phyloP scores from a whole-genome alignment of 306 rosid species.

The Corylus americana region DNA sequence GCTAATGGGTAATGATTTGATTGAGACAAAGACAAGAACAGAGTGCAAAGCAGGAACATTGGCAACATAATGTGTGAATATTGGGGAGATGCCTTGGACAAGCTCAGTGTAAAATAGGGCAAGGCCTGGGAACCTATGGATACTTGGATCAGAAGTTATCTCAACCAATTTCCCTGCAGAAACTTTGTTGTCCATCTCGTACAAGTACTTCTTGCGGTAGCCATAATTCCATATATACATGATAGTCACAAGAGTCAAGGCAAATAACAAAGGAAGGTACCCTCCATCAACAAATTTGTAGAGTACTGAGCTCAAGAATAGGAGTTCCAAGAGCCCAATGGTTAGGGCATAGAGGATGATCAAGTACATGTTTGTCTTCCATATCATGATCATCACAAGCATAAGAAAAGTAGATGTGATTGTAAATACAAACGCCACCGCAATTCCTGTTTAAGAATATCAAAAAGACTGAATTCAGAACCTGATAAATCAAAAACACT shows the following conservation, averaged over 20 bases:
- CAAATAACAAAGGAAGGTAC: conserved; percentile 73
- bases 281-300: conserved; percentile 84
- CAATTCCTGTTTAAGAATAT: conserved; percentile 51
- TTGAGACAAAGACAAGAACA: conserved; percentile 57
- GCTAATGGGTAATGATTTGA: conserved; percentile 73
- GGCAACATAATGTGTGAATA: conserved; percentile 61
- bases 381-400: conserved; percentile 82
- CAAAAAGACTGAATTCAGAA: not conserved
- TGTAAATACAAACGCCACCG: conserved; percentile 85
- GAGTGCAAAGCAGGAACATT: conserved; percentile 72
- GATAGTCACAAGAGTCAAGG: conserved; percentile 44
- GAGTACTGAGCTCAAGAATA: conserved; percentile 69
- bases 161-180: conserved; percentile 49
- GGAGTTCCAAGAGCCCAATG: conserved; percentile 54
- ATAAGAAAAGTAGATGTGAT: conserved; percentile 66
- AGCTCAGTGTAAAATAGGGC: conserved; percentile 80
- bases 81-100: conserved; percentile 86
- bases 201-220: conserved; percentile 54
- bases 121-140: conserved; percentile 51
- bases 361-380: conserved; percentile 64
- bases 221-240: conserved; percentile 79
- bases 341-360: conserved; percentile 45
- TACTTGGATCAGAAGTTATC: conserved; percentile 10
- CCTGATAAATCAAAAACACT: not conserved
- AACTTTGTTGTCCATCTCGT: conserved; percentile 55